These are phyloP conservation scores for Hordeum marinum DNA, from an alignment of 176 grass and related monocot species.

Conservation along the genomic window DNA sequence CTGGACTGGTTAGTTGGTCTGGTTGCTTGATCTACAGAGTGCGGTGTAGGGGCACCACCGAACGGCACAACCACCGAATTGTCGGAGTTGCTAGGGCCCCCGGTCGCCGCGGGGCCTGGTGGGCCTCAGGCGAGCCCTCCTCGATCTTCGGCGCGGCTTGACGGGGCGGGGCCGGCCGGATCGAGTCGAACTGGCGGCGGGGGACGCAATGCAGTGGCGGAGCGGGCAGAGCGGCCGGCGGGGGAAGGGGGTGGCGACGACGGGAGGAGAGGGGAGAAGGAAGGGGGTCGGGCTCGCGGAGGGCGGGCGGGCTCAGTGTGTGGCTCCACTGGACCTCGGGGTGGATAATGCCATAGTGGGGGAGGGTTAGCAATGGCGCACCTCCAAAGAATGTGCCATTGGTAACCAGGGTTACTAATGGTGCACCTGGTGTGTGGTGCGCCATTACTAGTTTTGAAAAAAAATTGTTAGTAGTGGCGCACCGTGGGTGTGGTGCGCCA, in stretches of 20 bases:
- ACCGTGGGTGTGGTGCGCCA: no score
- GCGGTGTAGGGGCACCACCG: no score
- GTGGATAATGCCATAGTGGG: no score
- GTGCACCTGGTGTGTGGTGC: no score
- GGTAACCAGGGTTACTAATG: no score
- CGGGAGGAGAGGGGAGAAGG: background rate
- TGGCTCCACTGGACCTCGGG: background rate
- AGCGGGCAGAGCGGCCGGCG: background rate
- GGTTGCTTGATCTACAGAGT: no score
- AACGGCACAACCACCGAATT: no score
- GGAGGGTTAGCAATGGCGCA: no score
- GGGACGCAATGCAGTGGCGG: background rate
- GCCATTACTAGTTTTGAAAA: no score
- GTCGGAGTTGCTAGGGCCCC: constrained; percentile 46
- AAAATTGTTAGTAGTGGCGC: no score
- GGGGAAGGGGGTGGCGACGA: background rate
- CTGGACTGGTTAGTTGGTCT: no score
- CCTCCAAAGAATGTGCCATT: no score
- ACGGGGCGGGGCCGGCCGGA: background rate
- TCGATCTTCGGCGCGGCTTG: background rate
- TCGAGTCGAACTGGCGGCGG: background rate
- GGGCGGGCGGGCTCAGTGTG: background rate
- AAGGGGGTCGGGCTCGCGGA: background rate
- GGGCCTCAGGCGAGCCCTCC: background rate
- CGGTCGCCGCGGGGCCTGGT: background rate